Percentiles rank a stretch among this genome's conserved stretches.
Conservation (phyloP, 2,329 filamentous ascomycete genomes). For the Exophiala aquamarina region DNA sequence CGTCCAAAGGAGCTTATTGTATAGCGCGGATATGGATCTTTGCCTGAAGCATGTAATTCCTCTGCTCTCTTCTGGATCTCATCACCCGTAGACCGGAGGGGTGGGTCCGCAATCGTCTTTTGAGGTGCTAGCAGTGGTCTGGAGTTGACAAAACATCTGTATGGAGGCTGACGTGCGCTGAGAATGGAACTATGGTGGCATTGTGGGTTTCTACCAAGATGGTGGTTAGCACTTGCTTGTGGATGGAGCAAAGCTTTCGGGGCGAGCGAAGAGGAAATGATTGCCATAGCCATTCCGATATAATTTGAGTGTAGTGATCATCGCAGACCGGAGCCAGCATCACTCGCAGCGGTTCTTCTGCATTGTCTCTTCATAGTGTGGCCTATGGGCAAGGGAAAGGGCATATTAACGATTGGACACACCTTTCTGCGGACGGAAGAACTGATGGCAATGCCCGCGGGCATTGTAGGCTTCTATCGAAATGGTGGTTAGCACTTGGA, state of each 20-base stretch:
- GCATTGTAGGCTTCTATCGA: no score
- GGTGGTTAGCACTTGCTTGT: no score
- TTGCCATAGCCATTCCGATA: slow-evolving; percentile 10
- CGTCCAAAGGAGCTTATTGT: not conserved
- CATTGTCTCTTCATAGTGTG: slow-evolving; percentile 45
- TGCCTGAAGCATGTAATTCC: slow-evolving; percentile 36
- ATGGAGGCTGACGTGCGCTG: no score
- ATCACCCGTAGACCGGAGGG: slow-evolving; percentile 20
- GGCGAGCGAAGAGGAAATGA: not conserved
- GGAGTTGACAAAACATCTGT: no score
- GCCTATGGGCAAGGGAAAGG: slow-evolving; percentile 1
- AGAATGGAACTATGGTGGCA: slow-evolving; percentile 1
- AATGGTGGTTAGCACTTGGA: no score
- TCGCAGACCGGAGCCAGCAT: slow-evolving; percentile 49
- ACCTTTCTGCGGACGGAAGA: slow-evolving; percentile 1
- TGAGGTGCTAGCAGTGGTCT: no score
- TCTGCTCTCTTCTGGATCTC: slow-evolving; percentile 38
- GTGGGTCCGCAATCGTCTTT: no score
- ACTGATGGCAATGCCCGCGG: slow-evolving; percentile 36
- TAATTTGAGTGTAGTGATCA: slow-evolving; percentile 41
- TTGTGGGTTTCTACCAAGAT: not conserved
- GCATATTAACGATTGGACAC: not conserved
- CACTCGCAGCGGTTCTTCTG: slow-evolving; percentile 70
- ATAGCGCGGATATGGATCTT: slow-evolving; percentile 17
- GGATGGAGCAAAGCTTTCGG: no score